phyloP scores from a whole-genome alignment of 352 stramenopile species.

The Phytophthora chlamydospora region DNA sequence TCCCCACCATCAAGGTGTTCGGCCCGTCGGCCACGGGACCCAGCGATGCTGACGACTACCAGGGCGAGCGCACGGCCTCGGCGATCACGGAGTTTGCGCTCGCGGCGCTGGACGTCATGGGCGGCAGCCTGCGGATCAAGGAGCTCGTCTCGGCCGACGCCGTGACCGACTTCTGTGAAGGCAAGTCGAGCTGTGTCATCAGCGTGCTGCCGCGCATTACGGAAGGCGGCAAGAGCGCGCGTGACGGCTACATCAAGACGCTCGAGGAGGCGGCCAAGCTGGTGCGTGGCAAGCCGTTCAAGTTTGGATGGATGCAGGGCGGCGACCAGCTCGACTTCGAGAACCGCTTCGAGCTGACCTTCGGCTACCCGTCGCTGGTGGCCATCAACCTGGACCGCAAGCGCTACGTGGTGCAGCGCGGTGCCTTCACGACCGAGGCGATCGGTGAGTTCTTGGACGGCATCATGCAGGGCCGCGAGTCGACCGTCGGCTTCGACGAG shows the following conservation, averaged over 20 bases:
- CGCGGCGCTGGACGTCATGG: slow-evolving; percentile 70
- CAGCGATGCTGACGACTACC: slow-evolving; percentile 81
- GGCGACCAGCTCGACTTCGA: slow-evolving; percentile 88
- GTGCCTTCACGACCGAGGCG: slow-evolving; percentile 66
- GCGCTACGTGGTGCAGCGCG: slow-evolving; percentile 82
- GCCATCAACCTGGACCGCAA: slow-evolving; percentile 90
- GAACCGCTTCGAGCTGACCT: slow-evolving; percentile 87
- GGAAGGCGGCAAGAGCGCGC: slow-evolving; percentile 84
- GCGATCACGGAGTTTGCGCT: slow-evolving; percentile 86
- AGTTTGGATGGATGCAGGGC: slow-evolving; percentile 92
- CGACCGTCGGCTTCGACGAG: slow-evolving; percentile 64
- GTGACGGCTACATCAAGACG: slow-evolving; percentile 85
- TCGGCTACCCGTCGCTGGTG: slow-evolving; percentile 91
- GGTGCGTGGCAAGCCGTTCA: slow-evolving; percentile 90
- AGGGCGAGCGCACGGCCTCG: slow-evolving; percentile 83
- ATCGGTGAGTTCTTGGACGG: slow-evolving; percentile 80
- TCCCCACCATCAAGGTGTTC: slow-evolving; percentile 97
- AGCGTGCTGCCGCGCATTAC: slow-evolving; percentile 90
- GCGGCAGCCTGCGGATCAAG: slow-evolving; percentile 79
- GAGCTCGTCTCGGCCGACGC: slow-evolving; percentile 71
- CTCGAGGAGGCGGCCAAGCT: slow-evolving; percentile 85
- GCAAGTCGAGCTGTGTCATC: slow-evolving; percentile 91
- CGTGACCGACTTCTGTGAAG: slow-evolving; percentile 85
- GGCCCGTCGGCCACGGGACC: slow-evolving; percentile 64
- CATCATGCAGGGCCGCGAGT: slow-evolving; percentile 73